A percentile compares a stretch with the other conserved stretches of the same genome.
Evolutionary conservation across 2,329 filamentous ascomycete species (phyloP).

Genomic region (Trichoderma hamatum): DNA sequence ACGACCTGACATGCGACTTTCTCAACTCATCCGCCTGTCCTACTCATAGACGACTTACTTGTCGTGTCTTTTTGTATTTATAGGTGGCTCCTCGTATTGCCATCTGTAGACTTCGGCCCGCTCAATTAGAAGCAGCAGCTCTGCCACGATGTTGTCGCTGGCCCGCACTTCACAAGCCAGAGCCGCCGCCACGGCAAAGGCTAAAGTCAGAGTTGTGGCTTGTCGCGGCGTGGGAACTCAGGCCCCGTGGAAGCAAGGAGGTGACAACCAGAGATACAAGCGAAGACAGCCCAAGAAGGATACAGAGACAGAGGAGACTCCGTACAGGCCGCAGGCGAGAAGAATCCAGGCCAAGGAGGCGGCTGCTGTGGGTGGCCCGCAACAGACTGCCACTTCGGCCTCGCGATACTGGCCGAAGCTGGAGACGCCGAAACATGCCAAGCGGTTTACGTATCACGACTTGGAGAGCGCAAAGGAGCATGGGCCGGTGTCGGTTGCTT

Average conservation of each 20-base stretch:
- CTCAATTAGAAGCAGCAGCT: not conserved
- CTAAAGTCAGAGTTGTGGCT: not conserved
- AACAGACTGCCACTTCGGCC: conserved; percentile 16
- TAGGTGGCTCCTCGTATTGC: not conserved
- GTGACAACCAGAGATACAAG: not conserved
- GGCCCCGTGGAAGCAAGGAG: not conserved
- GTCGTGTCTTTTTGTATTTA: not conserved
- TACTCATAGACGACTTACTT: not conserved
- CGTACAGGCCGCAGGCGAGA: not conserved
- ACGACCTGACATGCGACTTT: not conserved
- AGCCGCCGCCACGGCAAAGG: conserved; percentile 1
- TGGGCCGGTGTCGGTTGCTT: conserved; percentile 34
- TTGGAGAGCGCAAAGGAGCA: not conserved
- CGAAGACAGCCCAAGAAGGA: not conserved
- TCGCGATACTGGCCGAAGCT: conserved; percentile 28
- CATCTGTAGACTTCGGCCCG: not conserved
- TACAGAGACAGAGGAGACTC: not conserved
- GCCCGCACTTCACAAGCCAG: conserved; percentile 1
- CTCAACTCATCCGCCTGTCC: not conserved
- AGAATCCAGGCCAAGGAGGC: not conserved
- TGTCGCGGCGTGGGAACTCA: not conserved
- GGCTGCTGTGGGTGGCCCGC: not conserved
- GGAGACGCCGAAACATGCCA: conserved; percentile 27
- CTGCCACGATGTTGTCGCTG: not conserved
- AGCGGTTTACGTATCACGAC: conserved; percentile 25